Evolutionary conservation across 495 filamentous ascomycete genomes (phyloP).

Genomic region (Haplographium delicatum): DNA sequence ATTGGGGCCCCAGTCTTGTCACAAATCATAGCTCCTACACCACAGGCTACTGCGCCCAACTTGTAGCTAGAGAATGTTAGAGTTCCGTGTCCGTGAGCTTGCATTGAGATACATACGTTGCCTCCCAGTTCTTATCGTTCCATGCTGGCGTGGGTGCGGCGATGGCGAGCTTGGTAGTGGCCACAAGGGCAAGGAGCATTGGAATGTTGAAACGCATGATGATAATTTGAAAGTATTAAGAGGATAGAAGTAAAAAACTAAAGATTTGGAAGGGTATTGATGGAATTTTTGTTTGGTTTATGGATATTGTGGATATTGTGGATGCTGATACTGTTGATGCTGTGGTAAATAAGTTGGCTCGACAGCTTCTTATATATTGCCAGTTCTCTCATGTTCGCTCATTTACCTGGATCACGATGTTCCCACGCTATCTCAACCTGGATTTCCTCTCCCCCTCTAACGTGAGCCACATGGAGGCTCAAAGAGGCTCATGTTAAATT

Average conservation of each 20-base stretch:
- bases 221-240: background rate
- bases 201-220: slow-evolving; percentile 1
- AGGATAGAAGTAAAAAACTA: background rate
- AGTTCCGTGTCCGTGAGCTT: background rate
- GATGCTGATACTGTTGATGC: background rate
- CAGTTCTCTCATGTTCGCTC: background rate
- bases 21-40: background rate
- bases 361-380: background rate
- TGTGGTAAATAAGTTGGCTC: background rate
- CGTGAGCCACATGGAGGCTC: background rate
- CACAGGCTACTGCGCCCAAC: slow-evolving; percentile 1
- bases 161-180: slow-evolving; percentile 2
- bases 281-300: background rate
- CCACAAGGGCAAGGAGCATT: slow-evolving; percentile 4
- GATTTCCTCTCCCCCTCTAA: background rate
- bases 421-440: background rate
- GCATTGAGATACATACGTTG: slow-evolving; percentile 1
- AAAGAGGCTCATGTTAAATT: background rate
- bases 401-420: background rate
- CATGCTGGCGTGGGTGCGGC: background rate
- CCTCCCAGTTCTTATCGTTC: slow-evolving; percentile 1
- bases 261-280: background rate
- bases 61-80: slow-evolving; percentile 1
- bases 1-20: background rate
- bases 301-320: background rate